Conservation (phyloP, 1,284 basidiomycete genomes). For the Ustilago xerochloae region DNA sequence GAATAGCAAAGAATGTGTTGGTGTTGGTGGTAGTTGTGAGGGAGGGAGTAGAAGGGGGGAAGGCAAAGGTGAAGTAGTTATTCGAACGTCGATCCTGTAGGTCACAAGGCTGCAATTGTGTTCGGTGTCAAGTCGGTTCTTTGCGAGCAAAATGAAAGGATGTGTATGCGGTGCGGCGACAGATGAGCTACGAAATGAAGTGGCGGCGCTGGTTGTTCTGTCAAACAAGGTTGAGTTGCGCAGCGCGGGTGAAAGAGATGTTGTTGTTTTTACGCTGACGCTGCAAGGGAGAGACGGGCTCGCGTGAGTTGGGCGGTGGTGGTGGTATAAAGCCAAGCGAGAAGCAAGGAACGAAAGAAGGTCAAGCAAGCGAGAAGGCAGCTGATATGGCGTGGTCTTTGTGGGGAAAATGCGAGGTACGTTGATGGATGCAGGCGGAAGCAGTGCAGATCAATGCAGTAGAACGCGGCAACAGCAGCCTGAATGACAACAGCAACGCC, state of each 20-base stretch:
- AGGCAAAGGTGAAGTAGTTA: neutral
- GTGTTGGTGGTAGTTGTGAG: neutral
- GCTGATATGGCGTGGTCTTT: neutral
- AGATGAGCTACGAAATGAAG: neutral
- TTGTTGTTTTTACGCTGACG: neutral
- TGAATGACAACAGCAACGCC: too few species aligned
- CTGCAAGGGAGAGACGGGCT: neutral
- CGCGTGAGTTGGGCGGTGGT: neutral
- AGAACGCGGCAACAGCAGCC: neutral
- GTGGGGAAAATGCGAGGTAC: neutral
- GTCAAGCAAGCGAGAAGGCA: neutral
- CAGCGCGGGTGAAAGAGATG: too few species aligned
- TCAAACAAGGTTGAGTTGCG: constrained; percentile 2
- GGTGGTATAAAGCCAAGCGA: neutral
- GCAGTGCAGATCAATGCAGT: neutral
- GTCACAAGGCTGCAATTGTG: neutral
- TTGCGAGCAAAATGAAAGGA: neutral
- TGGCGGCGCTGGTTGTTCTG: neutral
- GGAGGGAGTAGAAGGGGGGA: neutral
- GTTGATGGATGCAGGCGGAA: neutral
- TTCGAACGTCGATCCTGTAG: neutral
- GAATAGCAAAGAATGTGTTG: neutral
- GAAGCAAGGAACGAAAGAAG: neutral
- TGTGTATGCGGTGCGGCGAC: neutral
- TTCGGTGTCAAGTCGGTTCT: neutral